Percentiles rank a stretch among this genome's conserved stretches.
Evolutionary conservation across 345 rosid species (phyloP).

Genomic region (Trapa incisa): DNA sequence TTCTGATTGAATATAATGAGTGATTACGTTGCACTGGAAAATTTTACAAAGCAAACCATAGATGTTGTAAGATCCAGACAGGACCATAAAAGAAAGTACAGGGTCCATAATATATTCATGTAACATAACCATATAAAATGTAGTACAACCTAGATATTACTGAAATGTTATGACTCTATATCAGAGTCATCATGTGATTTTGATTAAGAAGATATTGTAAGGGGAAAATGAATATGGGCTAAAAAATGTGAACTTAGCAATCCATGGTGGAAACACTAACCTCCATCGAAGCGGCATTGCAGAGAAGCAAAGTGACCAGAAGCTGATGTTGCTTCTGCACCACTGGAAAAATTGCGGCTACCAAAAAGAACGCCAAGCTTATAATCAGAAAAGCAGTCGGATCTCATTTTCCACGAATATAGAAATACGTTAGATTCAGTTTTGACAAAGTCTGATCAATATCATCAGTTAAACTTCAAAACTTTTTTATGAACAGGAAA

Average conservation of each 20-base stretch:
- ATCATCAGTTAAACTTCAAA: too few species aligned
- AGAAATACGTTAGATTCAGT: background rate
- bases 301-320: constrained; percentile 14
- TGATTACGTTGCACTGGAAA: background rate
- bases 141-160: too few species aligned
- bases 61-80: too few species aligned
- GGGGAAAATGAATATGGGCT: background rate
- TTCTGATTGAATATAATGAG: background rate
- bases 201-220: background rate
- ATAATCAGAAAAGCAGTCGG: background rate
- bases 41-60: background rate
- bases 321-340: constrained; percentile 18
- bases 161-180: background rate
- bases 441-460: too few species aligned
- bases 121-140: background rate
- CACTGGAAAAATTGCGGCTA: constrained; percentile 15
- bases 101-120: background rate
- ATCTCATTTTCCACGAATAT: background rate
- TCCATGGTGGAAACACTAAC: background rate
- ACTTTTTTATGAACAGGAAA: background rate
- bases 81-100: background rate
- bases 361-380: background rate
- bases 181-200: background rate
- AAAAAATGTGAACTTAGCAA: background rate
- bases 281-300: constrained; percentile 18